Conservation (phyloP, 129 eudicot species). For the Lactuca saligna region DNA sequence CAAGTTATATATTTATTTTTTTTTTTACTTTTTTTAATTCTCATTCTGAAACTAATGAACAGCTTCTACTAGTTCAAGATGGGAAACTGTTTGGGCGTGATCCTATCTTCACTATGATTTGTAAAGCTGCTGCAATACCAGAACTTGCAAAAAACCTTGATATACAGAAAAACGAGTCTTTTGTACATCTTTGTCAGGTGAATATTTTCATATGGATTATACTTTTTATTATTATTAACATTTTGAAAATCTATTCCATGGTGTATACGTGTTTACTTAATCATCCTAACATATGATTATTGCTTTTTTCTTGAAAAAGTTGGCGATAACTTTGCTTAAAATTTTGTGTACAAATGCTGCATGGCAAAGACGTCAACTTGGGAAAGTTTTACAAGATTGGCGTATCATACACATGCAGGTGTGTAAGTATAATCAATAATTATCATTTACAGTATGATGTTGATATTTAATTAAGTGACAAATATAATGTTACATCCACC, state of each 20-base stretch:
- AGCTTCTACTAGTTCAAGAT: conserved; percentile 95
- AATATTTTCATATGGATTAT: conserved; percentile 2
- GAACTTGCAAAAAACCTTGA: conserved; percentile 57
- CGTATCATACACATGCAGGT: conserved; percentile 85
- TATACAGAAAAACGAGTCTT: conserved; percentile 72
- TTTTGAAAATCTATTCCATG: background rate
- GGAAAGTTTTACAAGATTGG: conserved; percentile 96
- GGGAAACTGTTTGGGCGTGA: conserved; percentile 92
- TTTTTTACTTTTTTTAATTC: conserved; percentile 11
- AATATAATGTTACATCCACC: background rate
- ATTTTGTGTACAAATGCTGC: conserved; percentile 87
- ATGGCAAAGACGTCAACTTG: conserved; percentile 99
- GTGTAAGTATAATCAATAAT: conserved; percentile 16
- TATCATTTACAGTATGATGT: conserved; percentile 5
- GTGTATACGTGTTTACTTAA: background rate
- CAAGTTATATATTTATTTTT: background rate
- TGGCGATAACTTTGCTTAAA: conserved; percentile 62
- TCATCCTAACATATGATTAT: conserved; percentile 13
- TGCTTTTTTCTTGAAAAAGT: conserved; percentile 44
- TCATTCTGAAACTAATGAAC: conserved; percentile 39
- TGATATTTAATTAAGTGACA: background rate
- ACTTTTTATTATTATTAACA: too few relatives aligned
- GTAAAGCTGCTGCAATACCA: conserved; percentile 80
- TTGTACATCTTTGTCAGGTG: conserved; percentile 85
- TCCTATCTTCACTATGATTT: conserved; percentile 65